These are phyloP conservation scores for Luvunga scandens DNA, from an alignment of 345 rosid genomes.

Conservation along the genomic window DNA sequence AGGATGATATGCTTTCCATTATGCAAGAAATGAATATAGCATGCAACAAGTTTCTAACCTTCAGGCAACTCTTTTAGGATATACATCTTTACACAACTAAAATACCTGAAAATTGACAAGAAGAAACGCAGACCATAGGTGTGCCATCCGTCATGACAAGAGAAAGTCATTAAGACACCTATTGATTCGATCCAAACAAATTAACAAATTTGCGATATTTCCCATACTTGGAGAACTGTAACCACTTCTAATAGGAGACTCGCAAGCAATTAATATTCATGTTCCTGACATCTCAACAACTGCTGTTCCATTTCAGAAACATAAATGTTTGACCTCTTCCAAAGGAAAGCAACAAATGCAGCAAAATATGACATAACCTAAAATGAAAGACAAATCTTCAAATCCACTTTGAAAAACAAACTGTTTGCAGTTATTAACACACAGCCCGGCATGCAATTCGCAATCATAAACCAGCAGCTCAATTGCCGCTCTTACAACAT, in stretches of 20 bases:
- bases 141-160: neutral
- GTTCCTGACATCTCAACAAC: neutral
- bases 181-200: neutral
- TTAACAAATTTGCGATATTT: neutral
- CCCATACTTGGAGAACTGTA: neutral
- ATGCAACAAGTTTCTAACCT: neutral
- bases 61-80: neutral
- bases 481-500: neutral
- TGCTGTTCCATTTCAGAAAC: neutral
- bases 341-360: neutral
- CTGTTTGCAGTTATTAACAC: neutral
- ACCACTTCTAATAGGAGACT: neutral
- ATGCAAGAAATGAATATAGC: neutral
- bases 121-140: neutral
- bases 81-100: neutral
- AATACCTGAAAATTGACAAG: neutral
- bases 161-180: neutral
- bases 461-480: neutral
- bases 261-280: neutral
- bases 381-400: neutral
- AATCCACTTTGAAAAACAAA: neutral
- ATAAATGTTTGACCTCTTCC: conserved; percentile 6
- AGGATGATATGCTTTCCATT: neutral
- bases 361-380: neutral
- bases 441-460: neutral